phyloP scores from a whole-genome alignment of 192 early-diverging fungal genomes.

The Umbelopsis ramanniana region DNA sequence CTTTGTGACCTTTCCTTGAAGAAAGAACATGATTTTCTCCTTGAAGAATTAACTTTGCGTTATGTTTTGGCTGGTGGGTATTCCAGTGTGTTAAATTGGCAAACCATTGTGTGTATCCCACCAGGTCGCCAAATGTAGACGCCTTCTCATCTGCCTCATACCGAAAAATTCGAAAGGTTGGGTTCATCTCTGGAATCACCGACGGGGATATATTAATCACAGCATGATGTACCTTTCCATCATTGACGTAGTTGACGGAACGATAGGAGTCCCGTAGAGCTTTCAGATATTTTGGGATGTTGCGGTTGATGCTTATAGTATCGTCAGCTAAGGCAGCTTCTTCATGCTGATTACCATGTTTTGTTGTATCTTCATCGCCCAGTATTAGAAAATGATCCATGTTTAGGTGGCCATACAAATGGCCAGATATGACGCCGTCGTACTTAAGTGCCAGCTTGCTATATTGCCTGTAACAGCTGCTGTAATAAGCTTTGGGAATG shows the following conservation, averaged over 20 bases:
- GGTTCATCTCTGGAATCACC: constrained; percentile 39
- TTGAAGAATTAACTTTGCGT: neutral
- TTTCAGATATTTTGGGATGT: constrained; percentile 31
- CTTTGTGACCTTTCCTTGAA: neutral
- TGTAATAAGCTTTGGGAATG: constrained; percentile 21
- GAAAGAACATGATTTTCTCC: neutral
- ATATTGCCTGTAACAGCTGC: constrained; percentile 27
- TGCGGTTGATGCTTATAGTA: constrained; percentile 8
- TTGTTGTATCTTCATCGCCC: constrained; percentile 6
- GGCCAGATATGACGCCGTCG: constrained; percentile 23
- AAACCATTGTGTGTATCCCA: constrained; percentile 41
- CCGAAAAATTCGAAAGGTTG: constrained; percentile 36
- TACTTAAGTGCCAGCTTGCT: constrained; percentile 22
- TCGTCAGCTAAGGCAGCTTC: constrained; percentile 8
- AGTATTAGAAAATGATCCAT: constrained; percentile 36
- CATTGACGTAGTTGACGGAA: constrained; percentile 13
- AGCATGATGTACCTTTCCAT: constrained; percentile 16
- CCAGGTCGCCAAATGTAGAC: constrained; percentile 27
- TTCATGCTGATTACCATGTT: neutral
- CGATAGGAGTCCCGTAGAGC: constrained; percentile 25
- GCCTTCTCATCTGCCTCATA: constrained; percentile 15
- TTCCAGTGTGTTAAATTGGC: constrained; percentile 35
- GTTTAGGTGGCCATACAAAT: constrained; percentile 34
- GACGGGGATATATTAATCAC: constrained; percentile 40
- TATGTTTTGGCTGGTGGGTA: neutral